Evolutionary conservation across 306 rosid genomes (phyloP).

Genomic region (Trichosanthes cucumerina): DNA sequence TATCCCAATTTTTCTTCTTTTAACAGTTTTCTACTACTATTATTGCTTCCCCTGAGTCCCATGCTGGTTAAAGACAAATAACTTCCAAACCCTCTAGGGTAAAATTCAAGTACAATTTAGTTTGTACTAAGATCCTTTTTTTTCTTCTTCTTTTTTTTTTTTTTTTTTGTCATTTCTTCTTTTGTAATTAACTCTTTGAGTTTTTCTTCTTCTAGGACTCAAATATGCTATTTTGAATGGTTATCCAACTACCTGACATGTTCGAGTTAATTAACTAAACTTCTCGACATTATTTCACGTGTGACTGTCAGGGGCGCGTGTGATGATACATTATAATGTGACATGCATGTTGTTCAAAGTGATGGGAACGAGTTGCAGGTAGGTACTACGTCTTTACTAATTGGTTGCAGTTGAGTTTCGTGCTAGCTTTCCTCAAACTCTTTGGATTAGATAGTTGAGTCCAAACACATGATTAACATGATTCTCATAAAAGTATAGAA

Average conservation of each 20-base stretch:
- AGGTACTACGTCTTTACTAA: not conserved
- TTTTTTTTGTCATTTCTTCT: not conserved
- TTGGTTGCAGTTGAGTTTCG: not conserved
- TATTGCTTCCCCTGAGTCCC: not conserved
- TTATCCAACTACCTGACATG: too few species aligned
- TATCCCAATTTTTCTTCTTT: not conserved
- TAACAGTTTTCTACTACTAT: not conserved
- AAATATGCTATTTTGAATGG: too few species aligned
- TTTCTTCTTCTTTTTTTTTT: not conserved
- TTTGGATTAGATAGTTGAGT: not conserved
- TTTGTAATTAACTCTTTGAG: too few species aligned
- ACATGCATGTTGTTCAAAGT: not conserved
- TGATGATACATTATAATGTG: not conserved
- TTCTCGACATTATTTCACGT: not conserved
- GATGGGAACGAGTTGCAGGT: not conserved
- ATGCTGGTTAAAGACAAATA: not conserved
- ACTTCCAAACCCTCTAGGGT: not conserved
- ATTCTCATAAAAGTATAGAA: too few species aligned
- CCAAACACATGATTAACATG: not conserved
- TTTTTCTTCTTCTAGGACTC: not conserved
- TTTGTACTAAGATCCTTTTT: not conserved
- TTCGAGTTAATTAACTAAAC: too few species aligned
- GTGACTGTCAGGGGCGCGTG: not conserved
- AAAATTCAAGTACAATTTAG: slow-evolving; percentile 6
- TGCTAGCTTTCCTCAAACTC: not conserved